These are phyloP conservation scores for Neostapfia colusana DNA, from an alignment of 176 grass and related monocot genomes.

Conservation along the genomic window DNA sequence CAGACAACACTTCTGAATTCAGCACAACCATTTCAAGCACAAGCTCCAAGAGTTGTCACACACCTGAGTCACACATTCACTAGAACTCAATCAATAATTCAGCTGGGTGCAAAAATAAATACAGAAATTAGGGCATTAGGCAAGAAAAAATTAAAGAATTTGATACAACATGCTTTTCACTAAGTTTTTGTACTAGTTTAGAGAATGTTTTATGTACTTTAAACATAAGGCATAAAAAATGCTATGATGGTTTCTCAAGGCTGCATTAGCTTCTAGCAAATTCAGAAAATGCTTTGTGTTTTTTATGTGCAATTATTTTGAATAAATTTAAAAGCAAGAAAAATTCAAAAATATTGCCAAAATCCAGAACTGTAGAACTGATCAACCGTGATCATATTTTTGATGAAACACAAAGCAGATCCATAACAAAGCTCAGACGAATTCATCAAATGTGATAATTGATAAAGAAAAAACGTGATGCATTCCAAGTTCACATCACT, in stretches of 20 bases:
- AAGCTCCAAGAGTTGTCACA: constrained; percentile 76
- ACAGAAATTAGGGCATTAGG: constrained; percentile 37
- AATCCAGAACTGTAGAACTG: not conserved
- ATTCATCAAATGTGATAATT: not conserved
- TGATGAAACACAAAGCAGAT: not conserved
- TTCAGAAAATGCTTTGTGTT: not conserved
- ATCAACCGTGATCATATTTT: not conserved
- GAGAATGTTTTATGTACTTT: not conserved
- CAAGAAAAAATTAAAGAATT: constrained; percentile 10
- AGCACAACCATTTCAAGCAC: constrained; percentile 87
- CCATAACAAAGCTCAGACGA: not conserved
- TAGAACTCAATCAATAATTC: constrained; percentile 74
- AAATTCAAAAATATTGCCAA: not conserved
- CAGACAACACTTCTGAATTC: constrained; percentile 85
- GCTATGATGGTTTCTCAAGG: not conserved
- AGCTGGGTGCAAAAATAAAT: constrained; percentile 47
- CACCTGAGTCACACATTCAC: constrained; percentile 85
- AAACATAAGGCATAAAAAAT: not conserved
- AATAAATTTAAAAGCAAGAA: not conserved
- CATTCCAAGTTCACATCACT: not conserved
- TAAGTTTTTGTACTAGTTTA: not conserved
- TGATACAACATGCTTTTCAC: constrained; percentile 6
- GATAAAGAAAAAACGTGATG: not conserved
- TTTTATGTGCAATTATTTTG: not conserved
- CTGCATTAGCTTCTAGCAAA: not conserved